Evolutionary conservation across 345 rosid species (phyloP), one percentile per base, ranked within the genome.

Genomic region (Moringa oleifera): DNA sequence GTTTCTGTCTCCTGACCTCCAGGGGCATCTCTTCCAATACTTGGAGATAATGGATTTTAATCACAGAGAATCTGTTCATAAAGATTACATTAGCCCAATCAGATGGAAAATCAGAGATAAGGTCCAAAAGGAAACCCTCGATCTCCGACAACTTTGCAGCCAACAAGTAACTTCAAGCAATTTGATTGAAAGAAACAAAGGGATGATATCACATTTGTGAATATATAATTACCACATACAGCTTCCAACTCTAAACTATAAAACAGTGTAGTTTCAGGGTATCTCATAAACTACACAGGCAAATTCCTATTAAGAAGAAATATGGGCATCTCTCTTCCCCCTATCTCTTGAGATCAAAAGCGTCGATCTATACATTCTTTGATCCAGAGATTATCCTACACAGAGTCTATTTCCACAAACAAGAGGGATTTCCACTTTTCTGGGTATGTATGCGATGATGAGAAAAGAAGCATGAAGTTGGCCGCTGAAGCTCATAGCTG

Each of bases 301-400:
- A 33, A 33, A 11, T 4, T 33, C 37, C 55, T 23, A 47, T 24
- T 50, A 25, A 23, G 36, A 58, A 9, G 20, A 52, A 31, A 47
- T 50, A 55, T 18, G 50, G 69, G 66, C 65, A 69, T 61, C 54
- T 68, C 17, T 15, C 12, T 15, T 41, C 1, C 6, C 12, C 47
- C 47, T 15, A 61, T 62, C 58, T 55, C 67, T 51, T 7, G 50
- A 24, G 36, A 64, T 45, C 64, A 63, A 53, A 25, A 25, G 12
- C 50, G 8, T 71, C 67, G 69, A 74, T 72, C 83, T 81, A 73
- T 79, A 81, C 86, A 79, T 51, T 72, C 45, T 59, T 45, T 37
- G 53, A 47, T 52, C 33, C 59, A 20, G 4, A 54, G 37, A 33
- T 46, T 52, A 18, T 23, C 53, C 36, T 53, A 41, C n/a, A 20